phyloP scores from a whole-genome alignment of 116 monocot species.

The Cymodocea nodosa region DNA sequence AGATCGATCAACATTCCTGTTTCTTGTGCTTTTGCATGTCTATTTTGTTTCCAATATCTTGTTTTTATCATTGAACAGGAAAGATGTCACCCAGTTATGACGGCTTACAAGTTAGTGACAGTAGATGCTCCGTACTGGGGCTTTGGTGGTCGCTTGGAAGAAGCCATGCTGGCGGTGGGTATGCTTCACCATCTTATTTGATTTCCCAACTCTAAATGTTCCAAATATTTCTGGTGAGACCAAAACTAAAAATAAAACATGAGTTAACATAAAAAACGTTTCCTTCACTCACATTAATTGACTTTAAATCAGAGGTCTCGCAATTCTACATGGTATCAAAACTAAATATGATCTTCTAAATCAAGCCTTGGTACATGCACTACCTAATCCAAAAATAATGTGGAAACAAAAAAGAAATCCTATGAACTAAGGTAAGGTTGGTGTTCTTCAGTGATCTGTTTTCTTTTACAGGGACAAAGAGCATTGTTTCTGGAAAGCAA shows the following conservation, averaged over 20 bases:
- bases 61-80: constrained; percentile 1
- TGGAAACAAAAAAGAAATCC: not conserved
- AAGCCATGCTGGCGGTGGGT: constrained; percentile 5
- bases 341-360: too few species aligned
- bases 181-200: not conserved
- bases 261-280: too few species aligned
- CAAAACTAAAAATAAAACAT: not conserved
- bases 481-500: constrained; percentile 6
- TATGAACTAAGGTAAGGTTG: not conserved
- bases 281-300: too few species aligned
- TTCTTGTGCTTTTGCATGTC: too few species aligned
- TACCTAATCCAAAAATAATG: too few species aligned
- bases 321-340: too few species aligned
- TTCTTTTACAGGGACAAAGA: constrained; percentile 3
- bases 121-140: constrained; percentile 1
- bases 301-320: too few species aligned
- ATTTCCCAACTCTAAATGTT: not conserved
- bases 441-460: too few species aligned
- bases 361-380: too few species aligned
- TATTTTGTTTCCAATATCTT: not conserved
- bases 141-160: not conserved
- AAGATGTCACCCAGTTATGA: constrained; percentile 5
- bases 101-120: constrained; percentile 5
- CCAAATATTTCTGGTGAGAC: too few species aligned
- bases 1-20: too few species aligned